Evolutionary conservation across 1,284 basidiomycete genomes (phyloP).

Genomic region (Tausonia pullulans): DNA sequence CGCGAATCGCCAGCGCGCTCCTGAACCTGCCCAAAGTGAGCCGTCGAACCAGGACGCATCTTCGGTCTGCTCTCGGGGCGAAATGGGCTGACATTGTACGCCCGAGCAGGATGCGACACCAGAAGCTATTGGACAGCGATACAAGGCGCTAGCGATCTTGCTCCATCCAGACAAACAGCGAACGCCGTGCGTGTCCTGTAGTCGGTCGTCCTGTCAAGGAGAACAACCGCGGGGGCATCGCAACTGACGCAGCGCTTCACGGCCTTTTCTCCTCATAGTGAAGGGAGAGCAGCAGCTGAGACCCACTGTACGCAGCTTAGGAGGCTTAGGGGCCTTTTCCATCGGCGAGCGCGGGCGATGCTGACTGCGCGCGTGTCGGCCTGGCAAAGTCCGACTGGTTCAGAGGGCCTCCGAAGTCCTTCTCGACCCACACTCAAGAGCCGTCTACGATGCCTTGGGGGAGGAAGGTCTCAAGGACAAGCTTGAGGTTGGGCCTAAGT

Average conservation of each 20-base stretch:
- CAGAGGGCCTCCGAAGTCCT: conserved; percentile 25
- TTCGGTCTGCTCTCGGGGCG: too few species aligned
- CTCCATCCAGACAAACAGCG: background rate
- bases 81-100: too few species aligned
- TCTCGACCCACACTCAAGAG: conserved; percentile 36
- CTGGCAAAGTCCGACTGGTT: background rate
- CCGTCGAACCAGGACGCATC: too few species aligned
- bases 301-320: background rate
- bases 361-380: too few species aligned
- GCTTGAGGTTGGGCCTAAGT: conserved; percentile 38
- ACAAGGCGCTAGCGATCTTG: background rate
- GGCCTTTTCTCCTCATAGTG: background rate
- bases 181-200: background rate
- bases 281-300: background rate
- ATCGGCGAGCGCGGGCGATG: too few species aligned
- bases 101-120: background rate
- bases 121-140: background rate
- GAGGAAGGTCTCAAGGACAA: conserved; percentile 40
- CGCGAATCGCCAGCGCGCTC: background rate
- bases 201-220: too few species aligned
- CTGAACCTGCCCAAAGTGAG: background rate
- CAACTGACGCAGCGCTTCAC: too few species aligned
- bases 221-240: too few species aligned
- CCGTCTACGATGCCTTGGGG: conserved; percentile 44
- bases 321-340: too few species aligned